phyloP scores from a whole-genome alignment of 2,329 filamentous ascomycete species.

The Ophiostoma pallidulum region DNA sequence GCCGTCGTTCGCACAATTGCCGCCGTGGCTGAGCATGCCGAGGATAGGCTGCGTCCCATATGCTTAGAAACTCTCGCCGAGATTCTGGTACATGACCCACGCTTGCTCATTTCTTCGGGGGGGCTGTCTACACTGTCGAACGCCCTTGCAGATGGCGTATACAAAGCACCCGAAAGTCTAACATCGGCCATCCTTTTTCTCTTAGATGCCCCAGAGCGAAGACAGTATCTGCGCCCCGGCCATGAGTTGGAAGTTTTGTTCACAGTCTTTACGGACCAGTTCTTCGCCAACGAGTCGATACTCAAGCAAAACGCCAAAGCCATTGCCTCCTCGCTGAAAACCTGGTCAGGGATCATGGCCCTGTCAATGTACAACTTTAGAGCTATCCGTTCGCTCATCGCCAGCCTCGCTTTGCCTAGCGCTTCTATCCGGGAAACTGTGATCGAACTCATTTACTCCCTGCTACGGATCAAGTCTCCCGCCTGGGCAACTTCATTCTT shows the following conservation, averaged over 20 bases:
- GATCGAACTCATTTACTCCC: slow-evolving; percentile 72
- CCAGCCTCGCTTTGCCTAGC: slow-evolving; percentile 51
- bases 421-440: slow-evolving; percentile 60
- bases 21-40: slow-evolving; percentile 75
- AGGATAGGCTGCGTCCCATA: slow-evolving; percentile 80
- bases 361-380: slow-evolving; percentile 83
- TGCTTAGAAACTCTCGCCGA: slow-evolving; percentile 90
- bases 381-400: slow-evolving; percentile 68
- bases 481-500: slow-evolving; percentile 95
- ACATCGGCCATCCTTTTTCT: slow-evolving; percentile 82
- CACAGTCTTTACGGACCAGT: slow-evolving; percentile 82
- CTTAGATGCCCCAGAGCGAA: slow-evolving; percentile 70
- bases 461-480: slow-evolving; percentile 81
- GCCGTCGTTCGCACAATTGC: slow-evolving; percentile 83
- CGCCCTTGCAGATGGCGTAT: slow-evolving; percentile 79
- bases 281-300: slow-evolving; percentile 47
- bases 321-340: slow-evolving; percentile 83
- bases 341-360: slow-evolving; percentile 85
- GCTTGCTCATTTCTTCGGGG: slow-evolving; percentile 69
- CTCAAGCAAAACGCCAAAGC: slow-evolving; percentile 84
- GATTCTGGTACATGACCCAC: slow-evolving; percentile 77
- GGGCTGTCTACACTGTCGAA: slow-evolving; percentile 85
- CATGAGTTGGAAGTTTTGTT: slow-evolving; percentile 86
- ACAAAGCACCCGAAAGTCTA: slow-evolving; percentile 85
- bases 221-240: slow-evolving; percentile 76